A percentile compares a stretch with the other conserved stretches of the same genome.
Evolutionary conservation across 768 basidiomycete species (phyloP).

Genomic region (Mycena haematopus): DNA sequence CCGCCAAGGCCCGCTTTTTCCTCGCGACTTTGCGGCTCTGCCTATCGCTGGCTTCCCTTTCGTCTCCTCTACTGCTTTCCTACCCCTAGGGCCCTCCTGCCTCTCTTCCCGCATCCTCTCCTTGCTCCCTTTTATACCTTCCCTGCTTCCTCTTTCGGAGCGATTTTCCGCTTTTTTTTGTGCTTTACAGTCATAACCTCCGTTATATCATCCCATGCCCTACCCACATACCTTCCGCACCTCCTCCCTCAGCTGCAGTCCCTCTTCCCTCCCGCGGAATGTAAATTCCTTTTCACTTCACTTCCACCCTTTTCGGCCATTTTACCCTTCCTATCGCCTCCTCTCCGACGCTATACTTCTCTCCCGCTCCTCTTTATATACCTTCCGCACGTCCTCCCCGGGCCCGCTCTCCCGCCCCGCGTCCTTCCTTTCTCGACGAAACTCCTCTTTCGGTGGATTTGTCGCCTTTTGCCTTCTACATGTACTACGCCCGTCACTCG

Average conservation of each 20-base stretch:
- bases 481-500: background rate
- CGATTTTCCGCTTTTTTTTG: background rate
- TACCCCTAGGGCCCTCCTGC: background rate
- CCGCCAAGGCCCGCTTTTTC: background rate
- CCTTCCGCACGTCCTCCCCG: background rate
- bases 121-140: background rate
- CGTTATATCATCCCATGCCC: background rate
- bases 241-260: background rate
- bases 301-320: background rate
- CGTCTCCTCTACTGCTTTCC: background rate
- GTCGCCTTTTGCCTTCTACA: background rate
- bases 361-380: background rate
- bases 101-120: background rate
- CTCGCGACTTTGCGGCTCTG: conserved; percentile 1
- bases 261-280: background rate
- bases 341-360: background rate
- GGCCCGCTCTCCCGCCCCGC: background rate
- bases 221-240: background rate
- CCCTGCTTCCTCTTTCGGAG: background rate
- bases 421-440: background rate
- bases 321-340: background rate
- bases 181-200: background rate
- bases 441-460: background rate
- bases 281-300: background rate
- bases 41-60: background rate